Evolutionary conservation across 495 filamentous ascomycete genomes (phyloP).

Genomic region (Barbatosphaeria neglecta): DNA sequence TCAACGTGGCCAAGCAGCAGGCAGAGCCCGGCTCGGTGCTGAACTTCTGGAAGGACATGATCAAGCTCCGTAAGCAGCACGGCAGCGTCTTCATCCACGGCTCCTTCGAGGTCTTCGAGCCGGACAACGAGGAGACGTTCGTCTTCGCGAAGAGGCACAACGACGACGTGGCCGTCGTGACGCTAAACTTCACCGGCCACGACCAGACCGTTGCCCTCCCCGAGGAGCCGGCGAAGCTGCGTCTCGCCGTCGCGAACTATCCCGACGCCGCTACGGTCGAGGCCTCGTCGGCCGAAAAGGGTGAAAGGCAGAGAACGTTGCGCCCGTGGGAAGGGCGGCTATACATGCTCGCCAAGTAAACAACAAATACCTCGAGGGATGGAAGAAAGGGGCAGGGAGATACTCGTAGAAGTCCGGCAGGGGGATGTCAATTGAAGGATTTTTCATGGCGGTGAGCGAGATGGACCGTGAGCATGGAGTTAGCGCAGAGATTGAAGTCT

Average conservation of each 20-base stretch:
- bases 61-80: conserved; percentile 27
- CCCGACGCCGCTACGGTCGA: conserved; percentile 7
- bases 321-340: conserved; percentile 18
- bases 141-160: conserved; percentile 27
- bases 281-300: neutral
- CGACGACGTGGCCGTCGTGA: conserved; percentile 11
- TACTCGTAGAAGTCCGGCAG: no score
- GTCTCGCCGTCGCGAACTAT: conserved; percentile 14
- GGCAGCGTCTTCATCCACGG: conserved; percentile 34
- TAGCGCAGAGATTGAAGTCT: no score
- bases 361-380: no score
- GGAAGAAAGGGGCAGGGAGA: no score
- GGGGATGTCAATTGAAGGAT: no score
- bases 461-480: no score
- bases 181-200: conserved; percentile 20
- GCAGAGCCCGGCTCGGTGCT: conserved; percentile 25
- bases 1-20: conserved; percentile 40
- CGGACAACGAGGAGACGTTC: conserved; percentile 26
- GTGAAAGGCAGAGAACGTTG: conserved; percentile 4
- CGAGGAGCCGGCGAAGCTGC: conserved; percentile 3
- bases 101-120: conserved; percentile 28
- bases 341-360: conserved; percentile 9
- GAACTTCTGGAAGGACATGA: conserved; percentile 33
- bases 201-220: conserved; percentile 14
- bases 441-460: no score